Evolutionary conservation across 2,329 filamentous ascomycete genomes (phyloP).

Genomic region (Claviceps monticola): DNA sequence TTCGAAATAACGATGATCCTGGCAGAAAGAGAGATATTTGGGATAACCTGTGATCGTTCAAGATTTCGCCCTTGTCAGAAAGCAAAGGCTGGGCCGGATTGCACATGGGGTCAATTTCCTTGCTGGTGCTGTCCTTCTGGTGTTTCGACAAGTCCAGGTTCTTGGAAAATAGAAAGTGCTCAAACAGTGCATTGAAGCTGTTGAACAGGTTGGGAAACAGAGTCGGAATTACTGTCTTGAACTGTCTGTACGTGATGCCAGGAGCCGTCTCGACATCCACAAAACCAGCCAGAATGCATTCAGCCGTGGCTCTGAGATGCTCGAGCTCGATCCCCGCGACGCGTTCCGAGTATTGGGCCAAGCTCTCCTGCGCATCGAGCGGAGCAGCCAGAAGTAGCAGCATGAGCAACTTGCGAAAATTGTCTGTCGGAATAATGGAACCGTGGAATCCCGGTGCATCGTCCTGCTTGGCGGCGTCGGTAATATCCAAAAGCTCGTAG

Average conservation of each 20-base stretch:
- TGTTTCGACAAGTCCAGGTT: constrained; percentile 51
- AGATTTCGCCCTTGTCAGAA: constrained; percentile 41
- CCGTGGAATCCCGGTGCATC: constrained; percentile 38
- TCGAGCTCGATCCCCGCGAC: constrained; percentile 42
- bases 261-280: constrained; percentile 49
- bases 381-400: constrained; percentile 54
- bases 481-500: constrained; percentile 52
- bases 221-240: constrained; percentile 43
- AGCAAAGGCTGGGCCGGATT: constrained; percentile 34
- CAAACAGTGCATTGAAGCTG: constrained; percentile 55
- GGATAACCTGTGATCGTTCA: constrained; percentile 49
- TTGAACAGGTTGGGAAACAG: constrained; percentile 54
- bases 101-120: not conserved
- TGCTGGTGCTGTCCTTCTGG: constrained; percentile 15
- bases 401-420: constrained; percentile 57
- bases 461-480: constrained; percentile 43
- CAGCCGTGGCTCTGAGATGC: constrained; percentile 45
- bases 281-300: constrained; percentile 53
- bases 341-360: constrained; percentile 46
- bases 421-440: constrained; percentile 62
- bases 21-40: constrained; percentile 64
- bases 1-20: constrained; percentile 48
- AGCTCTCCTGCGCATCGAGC: constrained; percentile 47
- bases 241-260: constrained; percentile 47
- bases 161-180: constrained; percentile 63